A percentile compares a stretch with the other conserved stretches of the same genome.
Evolutionary conservation across 2,329 filamentous ascomycete genomes (phyloP).

Genomic region (Botrytis deweyae): DNA sequence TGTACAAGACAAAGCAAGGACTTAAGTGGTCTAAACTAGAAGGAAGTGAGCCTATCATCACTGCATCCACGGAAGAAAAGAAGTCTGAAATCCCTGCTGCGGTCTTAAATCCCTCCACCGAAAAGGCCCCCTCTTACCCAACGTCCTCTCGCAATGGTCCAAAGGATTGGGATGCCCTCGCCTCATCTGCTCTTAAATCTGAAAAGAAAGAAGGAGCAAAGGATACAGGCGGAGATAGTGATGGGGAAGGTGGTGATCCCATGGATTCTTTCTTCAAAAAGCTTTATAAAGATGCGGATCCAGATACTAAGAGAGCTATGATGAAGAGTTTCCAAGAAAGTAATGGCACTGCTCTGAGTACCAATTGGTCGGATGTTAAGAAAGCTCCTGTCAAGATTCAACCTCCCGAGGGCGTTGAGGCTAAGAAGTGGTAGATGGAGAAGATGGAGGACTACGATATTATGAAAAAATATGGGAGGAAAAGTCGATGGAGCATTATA

Average conservation of each 20-base stretch:
- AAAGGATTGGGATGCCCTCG: constrained; percentile 90
- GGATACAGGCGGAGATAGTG: constrained; percentile 38
- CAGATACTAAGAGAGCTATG: constrained; percentile 88
- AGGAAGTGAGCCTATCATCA: constrained; percentile 29
- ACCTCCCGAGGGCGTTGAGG: constrained; percentile 75
- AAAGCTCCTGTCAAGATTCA: constrained; percentile 67
- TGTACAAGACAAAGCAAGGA: constrained; percentile 65
- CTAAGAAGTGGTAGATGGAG: constrained; percentile 57
- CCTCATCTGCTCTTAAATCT: constrained; percentile 29
- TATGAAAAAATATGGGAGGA: background rate
- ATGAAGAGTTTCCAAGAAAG: constrained; percentile 96
- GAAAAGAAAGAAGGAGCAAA: constrained; percentile 35
- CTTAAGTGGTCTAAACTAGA: constrained; percentile 36
- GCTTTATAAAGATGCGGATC: constrained; percentile 72
- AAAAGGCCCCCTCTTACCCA: constrained; percentile 67
- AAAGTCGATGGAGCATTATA: background rate
- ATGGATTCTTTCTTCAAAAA: constrained; percentile 88
- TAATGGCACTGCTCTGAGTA: constrained; percentile 88
- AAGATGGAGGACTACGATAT: background rate
- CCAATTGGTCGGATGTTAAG: constrained; percentile 83
- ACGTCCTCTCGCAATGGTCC: constrained; percentile 80
- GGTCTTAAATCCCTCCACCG: constrained; percentile 25
- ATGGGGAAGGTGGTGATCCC: constrained; percentile 61
- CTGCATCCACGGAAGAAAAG: constrained; percentile 11
- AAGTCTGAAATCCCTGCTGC: constrained; percentile 22